These are phyloP conservation scores for Podospora bellae-mahoneyi DNA, from an alignment of 495 filamentous ascomycete species.

Conservation along the genomic window DNA sequence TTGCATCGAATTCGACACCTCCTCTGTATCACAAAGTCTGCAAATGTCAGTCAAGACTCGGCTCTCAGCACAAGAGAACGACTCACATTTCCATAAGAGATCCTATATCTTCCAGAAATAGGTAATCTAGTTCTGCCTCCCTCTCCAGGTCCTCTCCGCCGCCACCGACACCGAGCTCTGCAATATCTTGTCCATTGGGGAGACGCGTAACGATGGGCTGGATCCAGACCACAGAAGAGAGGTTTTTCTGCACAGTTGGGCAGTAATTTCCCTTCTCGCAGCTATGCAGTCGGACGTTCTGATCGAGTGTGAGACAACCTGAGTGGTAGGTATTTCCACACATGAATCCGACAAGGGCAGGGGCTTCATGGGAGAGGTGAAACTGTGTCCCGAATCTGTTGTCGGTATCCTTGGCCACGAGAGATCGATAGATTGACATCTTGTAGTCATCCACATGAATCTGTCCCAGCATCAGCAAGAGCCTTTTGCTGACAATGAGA, in stretches of 20 bases:
- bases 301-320: constrained; percentile 67
- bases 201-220: constrained; percentile 66
- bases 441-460: constrained; percentile 86
- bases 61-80: too few relatives aligned
- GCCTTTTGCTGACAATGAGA: background rate
- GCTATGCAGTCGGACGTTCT: constrained; percentile 73
- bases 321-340: constrained; percentile 66
- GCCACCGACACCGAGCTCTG: constrained; percentile 73
- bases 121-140: constrained; percentile 59
- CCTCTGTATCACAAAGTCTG: constrained; percentile 24
- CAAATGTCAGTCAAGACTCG: background rate
- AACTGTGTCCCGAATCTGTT: constrained; percentile 34
- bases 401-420: constrained; percentile 41
- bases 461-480: constrained; percentile 35
- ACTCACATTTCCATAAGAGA: constrained; percentile 50
- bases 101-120: constrained; percentile 43
- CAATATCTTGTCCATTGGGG: constrained; percentile 55
- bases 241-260: constrained; percentile 40
- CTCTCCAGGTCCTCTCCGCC: constrained; percentile 72
- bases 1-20: constrained; percentile 25
- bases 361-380: constrained; percentile 53
- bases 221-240: constrained; percentile 66
- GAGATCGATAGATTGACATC: constrained; percentile 64
- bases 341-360: constrained; percentile 69
- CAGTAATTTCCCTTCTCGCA: constrained; percentile 76